Evolutionary conservation across 345 rosid species (phyloP).

Genomic region (Eucalyptus polybractea): DNA sequence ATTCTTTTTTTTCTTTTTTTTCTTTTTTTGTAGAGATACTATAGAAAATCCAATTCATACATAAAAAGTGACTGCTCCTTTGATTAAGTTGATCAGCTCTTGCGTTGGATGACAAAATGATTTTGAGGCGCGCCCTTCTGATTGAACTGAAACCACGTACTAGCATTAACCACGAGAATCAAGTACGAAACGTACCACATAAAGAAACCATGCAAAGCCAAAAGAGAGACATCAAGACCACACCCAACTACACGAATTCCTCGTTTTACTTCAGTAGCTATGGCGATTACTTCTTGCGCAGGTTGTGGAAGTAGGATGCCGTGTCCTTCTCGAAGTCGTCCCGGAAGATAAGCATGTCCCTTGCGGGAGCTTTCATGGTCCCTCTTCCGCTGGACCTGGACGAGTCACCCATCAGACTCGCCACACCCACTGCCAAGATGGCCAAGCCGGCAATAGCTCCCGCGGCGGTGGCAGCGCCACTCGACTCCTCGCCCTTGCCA

Average conservation of each 20-base stretch:
- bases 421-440: not conserved
- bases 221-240: not conserved
- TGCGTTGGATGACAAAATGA: not conserved
- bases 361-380: constrained; percentile 5
- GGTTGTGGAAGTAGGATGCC: not conserved
- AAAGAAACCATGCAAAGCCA: not conserved
- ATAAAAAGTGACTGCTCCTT: not conserved
- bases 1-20: not conserved
- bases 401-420: not conserved
- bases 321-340: not conserved
- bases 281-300: not conserved
- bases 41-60: not conserved
- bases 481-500: not conserved
- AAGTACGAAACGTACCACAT: not conserved
- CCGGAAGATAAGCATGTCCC: not conserved
- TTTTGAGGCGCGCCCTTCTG: not conserved
- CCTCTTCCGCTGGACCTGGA: not conserved
- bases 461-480: not conserved
- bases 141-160: not conserved
- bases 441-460: not conserved
- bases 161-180: not conserved
- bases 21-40: not conserved
- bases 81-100: not conserved
- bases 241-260: not conserved
- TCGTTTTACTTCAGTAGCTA: not conserved